Conservation (phyloP, 345 rosid genomes). For the Dovyalis caffra region DNA sequence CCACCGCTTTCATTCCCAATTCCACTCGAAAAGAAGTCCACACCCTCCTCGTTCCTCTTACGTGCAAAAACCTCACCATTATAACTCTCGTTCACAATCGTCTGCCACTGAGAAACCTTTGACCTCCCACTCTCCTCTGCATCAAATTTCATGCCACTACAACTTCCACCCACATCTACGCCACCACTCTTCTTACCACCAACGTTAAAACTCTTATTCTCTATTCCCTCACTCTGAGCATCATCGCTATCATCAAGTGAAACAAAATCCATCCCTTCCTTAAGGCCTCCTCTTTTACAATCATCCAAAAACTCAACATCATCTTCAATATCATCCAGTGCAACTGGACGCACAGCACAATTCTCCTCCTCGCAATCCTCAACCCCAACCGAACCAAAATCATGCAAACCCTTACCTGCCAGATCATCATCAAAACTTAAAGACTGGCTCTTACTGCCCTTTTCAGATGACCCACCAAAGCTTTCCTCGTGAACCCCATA, state of each 20-base stretch:
- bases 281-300: neutral
- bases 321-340: neutral
- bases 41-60: too few species aligned
- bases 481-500: too few species aligned
- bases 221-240: neutral
- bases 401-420: too few species aligned
- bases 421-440: too few species aligned
- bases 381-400: too few species aligned
- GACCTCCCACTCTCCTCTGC: neutral
- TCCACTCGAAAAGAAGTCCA: too few species aligned
- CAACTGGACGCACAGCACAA: too few species aligned
- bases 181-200: neutral
- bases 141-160: neutral
- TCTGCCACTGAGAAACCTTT: neutral
- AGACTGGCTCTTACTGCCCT: neutral
- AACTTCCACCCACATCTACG: neutral
- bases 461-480: too few species aligned
- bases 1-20: too few species aligned
- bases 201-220: neutral
- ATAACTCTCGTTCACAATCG: neutral
- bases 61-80: too few species aligned
- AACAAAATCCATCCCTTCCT: neutral
- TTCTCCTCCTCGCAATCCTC: too few species aligned
- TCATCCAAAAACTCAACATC: neutral
- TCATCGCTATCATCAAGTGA: neutral